Percentiles rank a stretch among this genome's conserved stretches.
phyloP scores from a whole-genome alignment of 371 early-diverging fungal genomes.

The Mortierella sp. region DNA sequence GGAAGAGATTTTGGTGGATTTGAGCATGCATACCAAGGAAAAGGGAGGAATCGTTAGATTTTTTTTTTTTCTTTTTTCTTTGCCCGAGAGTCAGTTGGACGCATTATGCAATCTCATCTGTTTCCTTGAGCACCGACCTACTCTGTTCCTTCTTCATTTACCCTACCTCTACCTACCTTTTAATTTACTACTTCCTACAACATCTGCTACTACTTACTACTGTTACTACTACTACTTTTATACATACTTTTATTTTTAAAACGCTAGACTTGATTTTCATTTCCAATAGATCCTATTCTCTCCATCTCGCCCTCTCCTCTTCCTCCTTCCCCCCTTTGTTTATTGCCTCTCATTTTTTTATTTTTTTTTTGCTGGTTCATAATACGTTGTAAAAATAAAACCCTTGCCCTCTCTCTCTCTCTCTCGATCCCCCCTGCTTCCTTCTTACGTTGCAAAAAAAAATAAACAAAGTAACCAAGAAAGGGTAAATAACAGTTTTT shows the following conservation, averaged over 20 bases:
- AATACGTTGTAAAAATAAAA: background rate
- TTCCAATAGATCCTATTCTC: background rate
- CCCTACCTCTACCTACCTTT: too few relatives aligned
- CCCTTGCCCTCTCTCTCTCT: background rate
- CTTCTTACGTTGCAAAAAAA: too few relatives aligned
- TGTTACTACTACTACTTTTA: background rate
- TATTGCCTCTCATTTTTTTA: background rate
- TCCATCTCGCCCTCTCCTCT: background rate
- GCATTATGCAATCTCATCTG: too few relatives aligned
- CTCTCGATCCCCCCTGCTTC: too few relatives aligned
- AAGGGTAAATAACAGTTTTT: too few relatives aligned
- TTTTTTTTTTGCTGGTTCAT: background rate
- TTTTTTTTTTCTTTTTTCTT: too few relatives aligned
- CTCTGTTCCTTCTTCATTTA: background rate
- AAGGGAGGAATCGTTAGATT: background rate
- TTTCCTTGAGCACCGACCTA: too few relatives aligned
- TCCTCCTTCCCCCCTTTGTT: background rate
- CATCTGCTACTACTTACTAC: too few relatives aligned
- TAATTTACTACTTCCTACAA: background rate
- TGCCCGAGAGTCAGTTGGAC: too few relatives aligned
- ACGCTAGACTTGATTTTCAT: background rate
- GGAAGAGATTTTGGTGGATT: too few relatives aligned
- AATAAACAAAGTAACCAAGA: too few relatives aligned
- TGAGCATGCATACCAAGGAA: too few relatives aligned
- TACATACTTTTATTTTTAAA: background rate